phyloP scores from a whole-genome alignment of 805 yeast genomes.

The Zygosaccharomyces bisporus region DNA sequence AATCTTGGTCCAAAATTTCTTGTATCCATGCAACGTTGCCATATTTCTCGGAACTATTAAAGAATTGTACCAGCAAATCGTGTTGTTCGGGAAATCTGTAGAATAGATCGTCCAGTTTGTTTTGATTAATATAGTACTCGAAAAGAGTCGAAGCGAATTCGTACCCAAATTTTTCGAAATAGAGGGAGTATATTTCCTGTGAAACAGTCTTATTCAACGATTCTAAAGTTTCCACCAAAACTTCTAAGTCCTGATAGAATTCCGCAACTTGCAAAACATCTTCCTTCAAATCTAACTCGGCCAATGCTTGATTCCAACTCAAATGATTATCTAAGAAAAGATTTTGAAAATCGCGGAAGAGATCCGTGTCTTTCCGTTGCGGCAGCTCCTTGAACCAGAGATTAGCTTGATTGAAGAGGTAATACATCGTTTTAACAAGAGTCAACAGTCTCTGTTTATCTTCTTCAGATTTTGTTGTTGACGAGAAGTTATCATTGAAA shows the following conservation, averaged over 20 bases:
- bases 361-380: slow-evolving; percentile 18
- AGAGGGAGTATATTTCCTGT: slow-evolving; percentile 47
- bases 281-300: slow-evolving; percentile 45
- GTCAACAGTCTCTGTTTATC: slow-evolving; percentile 31
- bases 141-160: slow-evolving; percentile 65
- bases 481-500: slow-evolving; percentile 30
- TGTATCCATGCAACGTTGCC: slow-evolving; percentile 70
- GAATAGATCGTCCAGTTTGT: slow-evolving; percentile 52
- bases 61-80: slow-evolving; percentile 48
- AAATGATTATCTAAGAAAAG: slow-evolving; percentile 28
- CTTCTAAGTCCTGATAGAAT: slow-evolving; percentile 57
- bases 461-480: slow-evolving; percentile 10
- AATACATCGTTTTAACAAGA: slow-evolving; percentile 43
- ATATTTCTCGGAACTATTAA: slow-evolving; percentile 44
- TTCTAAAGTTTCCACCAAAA: slow-evolving; percentile 48
- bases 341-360: slow-evolving; percentile 33
- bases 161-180: slow-evolving; percentile 60
- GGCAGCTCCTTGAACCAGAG: slow-evolving; percentile 34
- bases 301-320: slow-evolving; percentile 59
- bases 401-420: slow-evolving; percentile 35
- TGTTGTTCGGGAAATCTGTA: slow-evolving; percentile 53
- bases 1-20: slow-evolving; percentile 51
- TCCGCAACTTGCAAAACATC: slow-evolving; percentile 65
- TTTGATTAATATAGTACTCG: slow-evolving; percentile 50
- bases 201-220: slow-evolving; percentile 43